Conservation (phyloP, 176 grass and related monocot species). For the Oryza nivara region DNA sequence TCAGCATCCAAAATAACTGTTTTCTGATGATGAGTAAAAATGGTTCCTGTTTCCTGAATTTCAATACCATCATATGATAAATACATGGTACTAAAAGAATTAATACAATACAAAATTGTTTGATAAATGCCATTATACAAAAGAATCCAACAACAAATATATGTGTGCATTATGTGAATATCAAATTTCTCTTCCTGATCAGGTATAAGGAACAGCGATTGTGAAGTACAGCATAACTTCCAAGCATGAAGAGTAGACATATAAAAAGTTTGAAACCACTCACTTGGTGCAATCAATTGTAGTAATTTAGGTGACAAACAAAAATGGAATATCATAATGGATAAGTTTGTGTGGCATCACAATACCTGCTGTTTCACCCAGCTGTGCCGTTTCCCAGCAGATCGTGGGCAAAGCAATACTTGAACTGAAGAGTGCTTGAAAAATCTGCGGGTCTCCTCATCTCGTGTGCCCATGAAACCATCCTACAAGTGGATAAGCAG, state of each 20-base stretch:
- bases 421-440: conserved; percentile 96
- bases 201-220: not conserved
- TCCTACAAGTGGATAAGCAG: conserved; percentile 43
- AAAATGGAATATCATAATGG: conserved; percentile 17
- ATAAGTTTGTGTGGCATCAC: conserved; percentile 16
- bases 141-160: not conserved
- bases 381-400: conserved; percentile 76
- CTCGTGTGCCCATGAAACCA: conserved; percentile 77
- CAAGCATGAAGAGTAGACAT: not conserved
- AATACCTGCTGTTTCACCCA: conserved; percentile 77
- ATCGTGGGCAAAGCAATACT: conserved; percentile 75
- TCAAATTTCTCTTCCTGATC: not conserved
- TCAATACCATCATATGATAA: conserved; percentile 30
- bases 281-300: not conserved
- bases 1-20: conserved; percentile 90
- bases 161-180: not conserved
- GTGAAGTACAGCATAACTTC: not conserved
- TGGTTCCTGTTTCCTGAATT: conserved; percentile 87
- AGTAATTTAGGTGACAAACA: not conserved
- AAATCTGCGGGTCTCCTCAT: conserved; percentile 81
- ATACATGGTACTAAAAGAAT: conserved; percentile 36
- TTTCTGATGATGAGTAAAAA: conserved; percentile 99
- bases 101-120: not conserved
- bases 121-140: not conserved
- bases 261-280: not conserved